These are phyloP conservation scores for Xanthoconium separans DNA, from an alignment of 1,284 basidiomycete genomes.

Conservation along the genomic window DNA sequence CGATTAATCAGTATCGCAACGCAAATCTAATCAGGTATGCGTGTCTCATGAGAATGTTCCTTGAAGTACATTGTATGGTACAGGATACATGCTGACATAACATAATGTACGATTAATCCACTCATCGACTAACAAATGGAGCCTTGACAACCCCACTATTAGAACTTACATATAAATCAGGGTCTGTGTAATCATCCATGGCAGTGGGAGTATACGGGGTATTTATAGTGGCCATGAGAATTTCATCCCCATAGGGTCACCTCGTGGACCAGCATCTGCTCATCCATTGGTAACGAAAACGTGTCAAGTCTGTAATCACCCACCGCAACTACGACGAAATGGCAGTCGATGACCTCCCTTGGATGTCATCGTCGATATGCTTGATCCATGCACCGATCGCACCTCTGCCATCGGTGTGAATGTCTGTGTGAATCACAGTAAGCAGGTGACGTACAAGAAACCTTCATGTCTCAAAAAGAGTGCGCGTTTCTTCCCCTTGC, in stretches of 20 bases:
- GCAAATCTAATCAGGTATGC: conserved; percentile 6
- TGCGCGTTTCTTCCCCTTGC: conserved; percentile 95
- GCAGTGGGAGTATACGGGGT: conserved; percentile 22
- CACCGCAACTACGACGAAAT: conserved; percentile 8
- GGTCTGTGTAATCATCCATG: conserved; percentile 10
- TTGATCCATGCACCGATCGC: conserved; percentile 96
- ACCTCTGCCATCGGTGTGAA: conserved; percentile 53
- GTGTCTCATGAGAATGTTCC: not conserved
- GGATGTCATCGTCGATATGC: conserved; percentile 64
- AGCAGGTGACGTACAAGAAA: conserved; percentile 76
- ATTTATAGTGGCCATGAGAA: conserved; percentile 26
- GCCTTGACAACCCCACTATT: conserved; percentile 5
- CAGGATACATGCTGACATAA: conserved; percentile 8
- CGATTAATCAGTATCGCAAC: not conserved
- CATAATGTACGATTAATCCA: conserved; percentile 25
- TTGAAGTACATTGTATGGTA: conserved; percentile 4
- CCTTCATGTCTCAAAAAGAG: conserved; percentile 98
- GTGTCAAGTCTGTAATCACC: conserved; percentile 2
- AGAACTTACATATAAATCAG: conserved; percentile 8
- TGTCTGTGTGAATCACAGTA: conserved; percentile 1
- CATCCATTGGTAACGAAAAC: conserved; percentile 5
- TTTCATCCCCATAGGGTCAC: conserved; percentile 12
- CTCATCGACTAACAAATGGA: conserved; percentile 4
- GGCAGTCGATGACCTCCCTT: conserved; percentile 7
- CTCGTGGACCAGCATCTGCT: conserved; percentile 20